These are phyloP conservation scores for Colletotrichum horii DNA, from an alignment of 2,329 filamentous ascomycete genomes.

Conservation along the genomic window DNA sequence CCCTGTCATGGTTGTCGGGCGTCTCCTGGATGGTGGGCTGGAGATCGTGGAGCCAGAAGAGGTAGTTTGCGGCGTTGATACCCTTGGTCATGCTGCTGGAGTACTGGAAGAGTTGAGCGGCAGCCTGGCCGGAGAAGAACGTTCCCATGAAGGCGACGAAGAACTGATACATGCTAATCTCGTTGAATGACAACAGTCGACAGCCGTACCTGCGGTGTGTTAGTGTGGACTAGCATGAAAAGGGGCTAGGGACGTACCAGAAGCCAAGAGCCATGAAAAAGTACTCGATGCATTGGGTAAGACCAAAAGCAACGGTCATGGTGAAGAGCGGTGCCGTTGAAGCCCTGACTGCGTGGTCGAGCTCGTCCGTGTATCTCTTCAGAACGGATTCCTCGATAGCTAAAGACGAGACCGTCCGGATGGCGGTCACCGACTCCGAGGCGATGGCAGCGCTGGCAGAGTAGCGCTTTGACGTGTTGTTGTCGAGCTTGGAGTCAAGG, in stretches of 20 bases:
- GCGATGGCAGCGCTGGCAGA: constrained; percentile 46
- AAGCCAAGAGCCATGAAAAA: constrained; percentile 46
- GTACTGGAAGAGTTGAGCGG: constrained; percentile 47
- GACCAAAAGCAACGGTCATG: constrained; percentile 40
- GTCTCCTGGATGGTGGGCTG: constrained; percentile 47
- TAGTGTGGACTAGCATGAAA: not conserved
- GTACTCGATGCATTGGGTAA: constrained; percentile 42
- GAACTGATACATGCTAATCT: constrained; percentile 46
- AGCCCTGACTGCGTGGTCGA: constrained; percentile 32
- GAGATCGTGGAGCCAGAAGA: constrained; percentile 51
- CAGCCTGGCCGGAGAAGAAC: constrained; percentile 49
- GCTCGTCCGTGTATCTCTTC: constrained; percentile 32
- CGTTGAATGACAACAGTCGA: constrained; percentile 37
- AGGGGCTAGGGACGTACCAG: constrained; percentile 30
- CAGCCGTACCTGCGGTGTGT: constrained; percentile 36
- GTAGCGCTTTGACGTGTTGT: constrained; percentile 36
- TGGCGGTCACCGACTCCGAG: constrained; percentile 45
- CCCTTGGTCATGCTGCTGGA: constrained; percentile 60
- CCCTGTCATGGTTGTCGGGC: constrained; percentile 39
- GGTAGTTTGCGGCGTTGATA: constrained; percentile 53
- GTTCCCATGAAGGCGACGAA: constrained; percentile 58
- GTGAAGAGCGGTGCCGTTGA: constrained; percentile 34
- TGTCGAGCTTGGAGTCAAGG: constrained; percentile 44
- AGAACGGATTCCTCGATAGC: constrained; percentile 42
- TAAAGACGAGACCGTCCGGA: constrained; percentile 46